A percentile compares a stretch with the other conserved stretches of the same genome.
Conservation (phyloP, 75 land plant species). For the Adiantum capillusveneris region DNA sequence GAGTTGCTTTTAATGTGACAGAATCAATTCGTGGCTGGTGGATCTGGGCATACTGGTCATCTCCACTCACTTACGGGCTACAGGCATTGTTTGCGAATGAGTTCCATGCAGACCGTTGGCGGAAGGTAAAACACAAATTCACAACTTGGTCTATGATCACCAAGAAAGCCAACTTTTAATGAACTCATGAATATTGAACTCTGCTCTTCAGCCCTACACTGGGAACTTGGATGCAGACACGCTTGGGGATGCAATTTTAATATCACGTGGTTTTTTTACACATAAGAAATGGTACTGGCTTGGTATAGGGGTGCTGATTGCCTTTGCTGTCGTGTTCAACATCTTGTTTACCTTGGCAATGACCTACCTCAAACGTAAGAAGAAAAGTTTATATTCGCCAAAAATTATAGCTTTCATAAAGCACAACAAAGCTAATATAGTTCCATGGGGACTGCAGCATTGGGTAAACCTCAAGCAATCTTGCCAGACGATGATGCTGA, state of each 20-base stretch:
- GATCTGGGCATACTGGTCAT: slow-evolving; percentile 89
- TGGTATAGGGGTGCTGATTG: slow-evolving; percentile 43
- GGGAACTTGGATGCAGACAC: slow-evolving; percentile 33
- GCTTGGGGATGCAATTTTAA: slow-evolving; percentile 31
- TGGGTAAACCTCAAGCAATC: too few relatives aligned
- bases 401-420: too few relatives aligned
- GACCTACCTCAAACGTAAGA: slow-evolving; percentile 38
- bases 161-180: too few relatives aligned
- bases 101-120: slow-evolving; percentile 60
- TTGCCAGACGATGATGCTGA: too few relatives aligned
- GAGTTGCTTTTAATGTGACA: slow-evolving; percentile 9
- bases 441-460: too few relatives aligned
- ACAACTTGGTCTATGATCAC: too few relatives aligned
- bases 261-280: slow-evolving; percentile 25
- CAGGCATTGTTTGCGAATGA: slow-evolving; percentile 61
- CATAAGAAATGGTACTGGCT: slow-evolving; percentile 42
- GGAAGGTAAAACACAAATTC: slow-evolving; percentile 18
- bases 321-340: slow-evolving; percentile 45
- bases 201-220: slow-evolving; percentile 33
- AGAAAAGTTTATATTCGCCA: too few relatives aligned
- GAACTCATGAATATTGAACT: too few relatives aligned
- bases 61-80: slow-evolving; percentile 64
- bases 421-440: too few relatives aligned
- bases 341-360: slow-evolving; percentile 27
- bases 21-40: slow-evolving; percentile 62